phyloP scores from a whole-genome alignment of 2,329 filamentous ascomycete genomes.

The Cyanodermella asteris region DNA sequence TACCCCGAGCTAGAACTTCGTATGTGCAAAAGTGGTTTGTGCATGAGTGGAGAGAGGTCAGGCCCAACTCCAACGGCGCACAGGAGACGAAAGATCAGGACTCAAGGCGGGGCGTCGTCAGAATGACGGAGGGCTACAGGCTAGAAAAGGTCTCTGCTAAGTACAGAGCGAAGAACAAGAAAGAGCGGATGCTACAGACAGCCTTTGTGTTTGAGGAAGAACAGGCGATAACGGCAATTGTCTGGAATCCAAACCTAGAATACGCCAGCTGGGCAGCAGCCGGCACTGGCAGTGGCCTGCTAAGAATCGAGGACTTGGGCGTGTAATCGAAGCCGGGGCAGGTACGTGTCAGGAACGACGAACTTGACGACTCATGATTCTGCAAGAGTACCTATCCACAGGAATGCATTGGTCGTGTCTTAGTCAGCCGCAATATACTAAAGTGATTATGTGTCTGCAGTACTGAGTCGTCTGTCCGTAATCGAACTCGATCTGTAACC shows the following conservation, averaged over 20 bases:
- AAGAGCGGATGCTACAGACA: conserved; percentile 7
- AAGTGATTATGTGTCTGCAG: no score
- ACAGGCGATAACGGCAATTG: conserved; percentile 37
- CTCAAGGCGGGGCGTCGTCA: conserved; percentile 11
- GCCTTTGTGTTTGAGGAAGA: conserved; percentile 32
- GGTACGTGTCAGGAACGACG: no score
- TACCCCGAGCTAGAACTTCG: no score
- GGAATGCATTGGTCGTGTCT: no score
- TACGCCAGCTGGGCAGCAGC: conserved; percentile 46
- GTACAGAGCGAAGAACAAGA: conserved; percentile 1
- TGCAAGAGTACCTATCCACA: no score
- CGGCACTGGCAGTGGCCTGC: conserved; percentile 43
- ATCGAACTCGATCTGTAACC: no score
- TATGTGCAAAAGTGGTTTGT: conserved; percentile 6
- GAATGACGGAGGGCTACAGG: conserved; percentile 22
- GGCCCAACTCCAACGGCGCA: background rate
- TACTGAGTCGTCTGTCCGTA: no score
- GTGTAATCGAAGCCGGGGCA: no score
- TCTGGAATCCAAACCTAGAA: conserved; percentile 47
- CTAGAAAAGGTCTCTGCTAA: conserved; percentile 11
- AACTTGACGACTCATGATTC: no score
- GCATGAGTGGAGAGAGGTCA: conserved; percentile 7
- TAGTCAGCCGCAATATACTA: no score
- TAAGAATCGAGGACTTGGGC: conserved; percentile 45
- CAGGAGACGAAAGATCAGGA: background rate